Conservation (phyloP, 176 grass and related monocot species). For the Oryza coarctata region DNA sequence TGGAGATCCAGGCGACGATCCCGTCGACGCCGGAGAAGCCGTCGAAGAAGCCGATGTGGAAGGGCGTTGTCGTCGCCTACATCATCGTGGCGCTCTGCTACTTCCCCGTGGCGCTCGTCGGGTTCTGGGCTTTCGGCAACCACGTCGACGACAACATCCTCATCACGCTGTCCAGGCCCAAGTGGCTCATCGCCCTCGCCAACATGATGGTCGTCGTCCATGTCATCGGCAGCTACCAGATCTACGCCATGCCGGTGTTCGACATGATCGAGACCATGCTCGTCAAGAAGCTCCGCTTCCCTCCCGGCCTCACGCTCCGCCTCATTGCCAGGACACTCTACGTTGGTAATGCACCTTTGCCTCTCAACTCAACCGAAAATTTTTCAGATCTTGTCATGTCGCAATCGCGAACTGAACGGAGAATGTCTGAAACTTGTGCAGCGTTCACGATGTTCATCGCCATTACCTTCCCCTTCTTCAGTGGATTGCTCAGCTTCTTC, state of each 20-base stretch:
- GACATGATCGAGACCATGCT: constrained; percentile 95
- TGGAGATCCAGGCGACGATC: constrained; percentile 95
- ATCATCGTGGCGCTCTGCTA: constrained; percentile 84
- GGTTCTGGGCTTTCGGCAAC: constrained; percentile 80
- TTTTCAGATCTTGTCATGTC: no score
- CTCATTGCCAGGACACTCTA: constrained; percentile 58
- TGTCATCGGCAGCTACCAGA: constrained; percentile 92
- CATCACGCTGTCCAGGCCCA: constrained; percentile 52
- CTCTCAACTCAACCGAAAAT: not conserved
- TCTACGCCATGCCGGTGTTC: constrained; percentile 91
- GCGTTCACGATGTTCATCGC: constrained; percentile 91
- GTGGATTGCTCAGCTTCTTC: constrained; percentile 78
- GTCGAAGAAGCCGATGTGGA: constrained; percentile 98
- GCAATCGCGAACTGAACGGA: no score
- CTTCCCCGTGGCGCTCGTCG: constrained; percentile 81
- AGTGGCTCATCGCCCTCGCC: constrained; percentile 81
- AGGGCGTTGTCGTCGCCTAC: constrained; percentile 85
- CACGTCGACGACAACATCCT: constrained; percentile 55
- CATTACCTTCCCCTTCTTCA: constrained; percentile 89
- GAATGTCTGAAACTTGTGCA: constrained; percentile 18
- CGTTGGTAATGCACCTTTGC: constrained; percentile 58
- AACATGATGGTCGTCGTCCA: constrained; percentile 95
- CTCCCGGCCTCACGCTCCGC: constrained; percentile 61
- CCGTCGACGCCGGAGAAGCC: constrained; percentile 75
- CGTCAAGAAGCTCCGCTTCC: constrained; percentile 69